These are phyloP conservation scores for Solanum chiquidenum DNA, from an alignment of 257 asterid species.

Conservation along the genomic window DNA sequence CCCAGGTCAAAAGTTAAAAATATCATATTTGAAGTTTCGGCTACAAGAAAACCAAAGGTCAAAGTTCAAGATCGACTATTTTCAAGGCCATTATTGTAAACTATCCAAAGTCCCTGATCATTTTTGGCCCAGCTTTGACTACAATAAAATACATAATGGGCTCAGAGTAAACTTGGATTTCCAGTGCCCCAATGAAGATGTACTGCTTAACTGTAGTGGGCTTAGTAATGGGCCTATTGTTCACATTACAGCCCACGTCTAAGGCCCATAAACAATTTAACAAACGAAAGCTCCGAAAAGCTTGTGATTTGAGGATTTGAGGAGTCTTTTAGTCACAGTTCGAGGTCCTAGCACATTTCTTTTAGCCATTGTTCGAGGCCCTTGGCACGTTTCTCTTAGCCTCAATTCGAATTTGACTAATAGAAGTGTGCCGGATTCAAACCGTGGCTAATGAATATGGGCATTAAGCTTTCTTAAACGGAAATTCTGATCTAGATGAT, in stretches of 20 bases:
- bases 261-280: neutral
- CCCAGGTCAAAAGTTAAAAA: neutral
- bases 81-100: neutral
- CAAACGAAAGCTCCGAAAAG: neutral
- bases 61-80: neutral
- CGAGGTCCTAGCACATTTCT: neutral
- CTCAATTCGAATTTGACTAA: neutral
- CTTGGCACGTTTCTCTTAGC: neutral
- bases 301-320: neutral
- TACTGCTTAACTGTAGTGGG: neutral
- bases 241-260: neutral
- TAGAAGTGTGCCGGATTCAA: neutral
- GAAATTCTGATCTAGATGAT: neutral
- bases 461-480: neutral
- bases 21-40: neutral
- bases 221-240: neutral
- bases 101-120: neutral
- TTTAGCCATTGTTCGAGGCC: neutral
- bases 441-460: neutral
- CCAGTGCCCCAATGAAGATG: neutral
- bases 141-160: neutral
- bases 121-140: neutral
- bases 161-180: neutral
- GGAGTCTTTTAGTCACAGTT: neutral
- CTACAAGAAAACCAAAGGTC: neutral